Base-by-base conservation (phyloP, 179 eudicot species). In the Actinidia chinensis region DNA sequence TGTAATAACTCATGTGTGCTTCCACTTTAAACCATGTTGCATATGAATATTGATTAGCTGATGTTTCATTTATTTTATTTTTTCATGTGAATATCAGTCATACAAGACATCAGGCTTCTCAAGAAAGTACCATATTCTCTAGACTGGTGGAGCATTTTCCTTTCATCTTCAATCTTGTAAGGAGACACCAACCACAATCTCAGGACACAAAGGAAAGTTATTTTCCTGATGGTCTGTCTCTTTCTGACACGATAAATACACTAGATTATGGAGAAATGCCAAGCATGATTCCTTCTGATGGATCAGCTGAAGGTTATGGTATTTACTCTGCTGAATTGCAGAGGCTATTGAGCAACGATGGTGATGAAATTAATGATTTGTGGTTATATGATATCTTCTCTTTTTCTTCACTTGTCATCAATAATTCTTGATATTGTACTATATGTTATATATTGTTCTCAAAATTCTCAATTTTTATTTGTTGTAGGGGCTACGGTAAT, bases 91-190 rank as follows among this genome's bases (percentile, higher is more conserved):
- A 80, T 80, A 44, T 52, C 90, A 92, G 98, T 68, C 80, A 67
- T 67, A 42, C 73, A 75, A 86, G 81, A 82, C 83, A 68, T 70
- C 82, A 82, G 79, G 76, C 87, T 46, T 75, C 82, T 66, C 84
- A 86, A 73, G 84, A 86, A 79, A 88, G 84, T 69, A 86, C 87
- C 83, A 85, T 94, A 65, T 81, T 94, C 71, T 90, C 97, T 77
- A 90, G 85, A 76, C 81, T 94, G 78, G 94, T 88, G 58, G 89
- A 89, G 73, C 86, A 86, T 84, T 84, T 93, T 47, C 98, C 97
- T 55, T 87, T 85, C 80, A 84, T 94, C 74, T 88, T 86, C 81
- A 86, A 85, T 76, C 81, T 93, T 74, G 79, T 93, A 69, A 84
- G 87, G 82, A 81, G 86, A 77, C 75, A 80, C 66, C 76, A 60